Evolutionary conservation across 2,329 filamentous ascomycete species (phyloP), one percentile per base, ranked within the genome.

Genomic region (Epichloe elymi): DNA sequence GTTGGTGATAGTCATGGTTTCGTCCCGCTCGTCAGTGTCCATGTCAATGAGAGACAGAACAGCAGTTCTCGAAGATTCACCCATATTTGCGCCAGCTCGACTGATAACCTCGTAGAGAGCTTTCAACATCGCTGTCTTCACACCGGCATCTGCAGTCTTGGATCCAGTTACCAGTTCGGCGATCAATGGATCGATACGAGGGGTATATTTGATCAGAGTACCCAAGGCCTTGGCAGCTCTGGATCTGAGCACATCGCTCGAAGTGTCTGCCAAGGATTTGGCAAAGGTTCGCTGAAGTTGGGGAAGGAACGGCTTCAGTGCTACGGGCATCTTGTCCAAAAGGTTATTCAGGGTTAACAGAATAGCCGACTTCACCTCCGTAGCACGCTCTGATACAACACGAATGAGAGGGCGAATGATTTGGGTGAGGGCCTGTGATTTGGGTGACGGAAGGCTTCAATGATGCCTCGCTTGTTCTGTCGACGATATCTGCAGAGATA

Each of bases 331-430:
- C 77, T 97, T 98, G 69, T 95, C 89, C 38, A 98, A 74, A 33
- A 98, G 73, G 59, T 94, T 95, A 72, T 96, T 97, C 58, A 98
- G 79, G 0, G 93, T 95, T 50, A 94, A 78, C 54, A 98, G 74
- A 65, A 98, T 95, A 41, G 93, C 93, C 54, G 88, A 85, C 71
- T 95, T 97, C 67, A 98, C 89, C 48, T 98, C 94, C 2, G 89
- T 89, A 3, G 93, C 95, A 55, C 91, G 83, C 67, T 98, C 93
- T 5, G 93, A 96, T 17, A 98, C 90, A 20, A 97, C 91, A 78
- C 93, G 87, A 67, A 98, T 98, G 50, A 98, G 79, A 20, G 94
- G 93, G 64, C 93, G 94, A 5, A 93, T 97, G 59, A 98, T 96
- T 63, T 96, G 90, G 33, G 91, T 96, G 54, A 98, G n/a, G 93